Evolutionary conservation across 257 asterid genomes (phyloP).

Genomic region (Verbascum thapsus): DNA sequence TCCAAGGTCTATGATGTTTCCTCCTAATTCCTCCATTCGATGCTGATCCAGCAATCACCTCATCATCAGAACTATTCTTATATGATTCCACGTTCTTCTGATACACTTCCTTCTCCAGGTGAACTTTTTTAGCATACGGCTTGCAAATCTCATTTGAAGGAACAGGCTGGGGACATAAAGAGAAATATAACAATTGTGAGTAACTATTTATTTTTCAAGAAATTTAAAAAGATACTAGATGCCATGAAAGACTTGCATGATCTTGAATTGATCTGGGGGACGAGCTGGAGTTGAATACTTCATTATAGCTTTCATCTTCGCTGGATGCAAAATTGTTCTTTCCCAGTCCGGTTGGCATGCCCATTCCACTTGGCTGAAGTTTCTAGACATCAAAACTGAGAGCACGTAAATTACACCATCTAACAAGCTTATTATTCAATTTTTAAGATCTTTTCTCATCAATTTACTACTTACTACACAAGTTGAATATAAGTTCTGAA

Average conservation of each 20-base stretch:
- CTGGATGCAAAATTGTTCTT: slow-evolving; percentile 36
- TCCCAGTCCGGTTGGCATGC: slow-evolving; percentile 39
- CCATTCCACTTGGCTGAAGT: slow-evolving; percentile 51
- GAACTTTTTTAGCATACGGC: slow-evolving; percentile 34
- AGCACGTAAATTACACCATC: slow-evolving; percentile 31
- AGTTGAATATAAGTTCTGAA: slow-evolving; percentile 3
- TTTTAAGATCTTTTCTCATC: slow-evolving; percentile 1
- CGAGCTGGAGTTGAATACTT: slow-evolving; percentile 29
- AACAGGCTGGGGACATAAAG: slow-evolving; percentile 43
- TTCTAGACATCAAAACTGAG: slow-evolving; percentile 43
- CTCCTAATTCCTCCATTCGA: slow-evolving; percentile 76
- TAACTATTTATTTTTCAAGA: slow-evolving; percentile 15
- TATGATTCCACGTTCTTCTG: slow-evolving; percentile 39
- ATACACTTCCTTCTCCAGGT: slow-evolving; percentile 49
- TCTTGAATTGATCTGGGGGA: slow-evolving; percentile 48
- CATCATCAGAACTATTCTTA: slow-evolving; percentile 63
- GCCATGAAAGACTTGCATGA: slow-evolving; percentile 49
- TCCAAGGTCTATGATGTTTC: slow-evolving; percentile 98
- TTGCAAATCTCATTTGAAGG: slow-evolving; percentile 46
- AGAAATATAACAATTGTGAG: slow-evolving; percentile 16
- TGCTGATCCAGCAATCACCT: slow-evolving; percentile 42
- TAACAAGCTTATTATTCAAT: slow-evolving; percentile 32
- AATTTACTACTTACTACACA: slow-evolving; percentile 21
- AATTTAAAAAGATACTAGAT: not conserved
- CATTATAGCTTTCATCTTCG: slow-evolving; percentile 29